Conservation (phyloP, 1,284 basidiomycete species). For the Leccinum fallax region DNA sequence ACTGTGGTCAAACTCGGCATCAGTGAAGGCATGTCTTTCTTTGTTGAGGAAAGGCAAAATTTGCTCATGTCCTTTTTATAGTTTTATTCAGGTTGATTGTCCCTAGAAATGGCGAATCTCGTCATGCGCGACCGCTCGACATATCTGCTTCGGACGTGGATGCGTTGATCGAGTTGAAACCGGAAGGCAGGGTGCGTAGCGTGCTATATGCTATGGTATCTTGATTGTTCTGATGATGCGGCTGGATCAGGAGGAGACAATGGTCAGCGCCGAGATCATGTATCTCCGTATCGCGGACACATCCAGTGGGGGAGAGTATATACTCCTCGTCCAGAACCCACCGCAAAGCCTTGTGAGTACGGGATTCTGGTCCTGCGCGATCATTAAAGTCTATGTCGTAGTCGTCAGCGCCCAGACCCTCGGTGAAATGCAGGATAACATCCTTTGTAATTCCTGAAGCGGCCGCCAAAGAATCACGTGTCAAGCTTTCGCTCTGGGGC, state of each 20-base stretch:
- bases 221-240: slow-evolving; percentile 9
- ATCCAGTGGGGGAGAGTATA: slow-evolving; percentile 36
- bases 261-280: slow-evolving; percentile 63
- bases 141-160: slow-evolving; percentile 65
- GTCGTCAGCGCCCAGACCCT: slow-evolving; percentile 49
- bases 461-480: slow-evolving; percentile 76
- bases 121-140: slow-evolving; percentile 51
- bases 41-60: neutral
- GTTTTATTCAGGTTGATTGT: slow-evolving; percentile 48
- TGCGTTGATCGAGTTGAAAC: slow-evolving; percentile 64
- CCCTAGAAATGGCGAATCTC: slow-evolving; percentile 36
- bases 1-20: slow-evolving; percentile 55
- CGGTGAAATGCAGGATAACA: slow-evolving; percentile 69
- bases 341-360: slow-evolving; percentile 54
- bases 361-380: neutral
- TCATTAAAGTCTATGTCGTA: slow-evolving; percentile 26
- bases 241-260: slow-evolving; percentile 65
- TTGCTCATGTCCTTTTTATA: slow-evolving; percentile 22
- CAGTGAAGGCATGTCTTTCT: slow-evolving; percentile 52
- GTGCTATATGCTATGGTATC: neutral
- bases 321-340: slow-evolving; percentile 53
- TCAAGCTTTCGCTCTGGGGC: slow-evolving; percentile 67
- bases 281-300: slow-evolving; percentile 59
- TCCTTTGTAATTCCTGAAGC: slow-evolving; percentile 68
- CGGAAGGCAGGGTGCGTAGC: slow-evolving; percentile 63